These are phyloP conservation scores for Tricholoma bakamatsutake DNA, from an alignment of 768 basidiomycete genomes.

Conservation along the genomic window DNA sequence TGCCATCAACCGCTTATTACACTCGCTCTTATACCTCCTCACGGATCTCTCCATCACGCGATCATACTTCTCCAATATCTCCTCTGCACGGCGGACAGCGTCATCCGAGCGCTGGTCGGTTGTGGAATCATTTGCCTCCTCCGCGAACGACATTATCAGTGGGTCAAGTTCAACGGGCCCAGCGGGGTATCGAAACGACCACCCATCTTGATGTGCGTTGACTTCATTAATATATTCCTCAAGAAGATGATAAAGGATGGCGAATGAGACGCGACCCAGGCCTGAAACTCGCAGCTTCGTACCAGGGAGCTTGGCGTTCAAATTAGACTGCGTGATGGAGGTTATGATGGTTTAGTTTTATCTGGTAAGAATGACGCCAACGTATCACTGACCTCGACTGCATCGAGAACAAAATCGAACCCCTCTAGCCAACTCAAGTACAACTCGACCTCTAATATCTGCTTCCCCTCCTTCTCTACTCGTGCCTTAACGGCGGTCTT, in stretches of 20 bases:
- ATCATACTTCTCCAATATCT: conserved; percentile 29
- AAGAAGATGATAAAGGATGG: conserved; percentile 35
- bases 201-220: conserved; percentile 38
- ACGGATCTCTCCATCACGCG: conserved; percentile 30
- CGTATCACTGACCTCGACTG: conserved; percentile 27
- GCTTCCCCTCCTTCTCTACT: conserved; percentile 19
- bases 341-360: not conserved
- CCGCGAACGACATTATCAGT: conserved; percentile 36
- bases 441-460: conserved; percentile 36
- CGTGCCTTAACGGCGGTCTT: conserved; percentile 26
- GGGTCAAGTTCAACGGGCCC: conserved; percentile 25
- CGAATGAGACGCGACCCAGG: conserved; percentile 34
- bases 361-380: not conserved
- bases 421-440: conserved; percentile 38
- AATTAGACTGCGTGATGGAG: conserved; percentile 23
- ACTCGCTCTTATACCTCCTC: conserved; percentile 34
- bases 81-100: conserved; percentile 31
- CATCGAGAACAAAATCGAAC: conserved; percentile 30
- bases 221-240: conserved; percentile 41
- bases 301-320: conserved; percentile 32
- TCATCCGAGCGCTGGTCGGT: conserved; percentile 35
- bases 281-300: conserved; percentile 30
- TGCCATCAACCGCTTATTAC: conserved; percentile 27
- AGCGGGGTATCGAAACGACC: conserved; percentile 25
- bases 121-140: conserved; percentile 37